phyloP scores from a whole-genome alignment of 768 basidiomycete genomes.

The Coprinopsis cinerea region DNA sequence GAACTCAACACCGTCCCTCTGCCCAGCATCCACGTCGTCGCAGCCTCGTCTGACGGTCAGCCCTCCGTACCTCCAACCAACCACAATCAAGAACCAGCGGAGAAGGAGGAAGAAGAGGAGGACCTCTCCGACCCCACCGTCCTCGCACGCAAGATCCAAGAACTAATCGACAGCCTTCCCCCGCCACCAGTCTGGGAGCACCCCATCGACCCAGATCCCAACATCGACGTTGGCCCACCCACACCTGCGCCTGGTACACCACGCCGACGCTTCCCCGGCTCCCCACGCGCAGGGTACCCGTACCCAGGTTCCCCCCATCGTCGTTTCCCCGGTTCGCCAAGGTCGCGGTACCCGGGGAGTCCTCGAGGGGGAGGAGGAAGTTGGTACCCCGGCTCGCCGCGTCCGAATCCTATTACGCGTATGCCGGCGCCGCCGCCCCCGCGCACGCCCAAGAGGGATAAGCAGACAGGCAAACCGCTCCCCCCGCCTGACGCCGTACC shows the following conservation, averaged over 20 bases:
- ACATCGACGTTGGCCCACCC: slow-evolving; percentile 5
- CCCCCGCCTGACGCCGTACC: slow-evolving; percentile 29
- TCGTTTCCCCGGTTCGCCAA: not conserved
- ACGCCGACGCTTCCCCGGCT: no score
- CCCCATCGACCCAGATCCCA: slow-evolving; percentile 6
- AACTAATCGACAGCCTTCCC: slow-evolving; percentile 42
- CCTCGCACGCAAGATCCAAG: slow-evolving; percentile 48
- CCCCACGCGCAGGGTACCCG: no score
- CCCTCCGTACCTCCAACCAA: no score
- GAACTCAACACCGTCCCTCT: not conserved
- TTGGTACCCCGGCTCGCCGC: slow-evolving; percentile 6
- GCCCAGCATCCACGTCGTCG: not conserved
- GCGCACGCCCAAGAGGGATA: slow-evolving; percentile 11
- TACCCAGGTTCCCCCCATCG: no score
- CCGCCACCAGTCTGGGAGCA: slow-evolving; percentile 12
- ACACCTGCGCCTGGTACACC: no score
- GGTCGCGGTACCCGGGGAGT: no score
- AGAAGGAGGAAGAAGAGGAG: slow-evolving; percentile 7
- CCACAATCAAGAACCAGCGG: not conserved
- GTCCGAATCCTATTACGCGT: slow-evolving; percentile 10
- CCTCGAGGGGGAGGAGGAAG: no score
- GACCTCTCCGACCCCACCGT: slow-evolving; percentile 32
- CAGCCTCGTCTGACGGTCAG: not conserved
- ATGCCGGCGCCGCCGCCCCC: slow-evolving; percentile 14
- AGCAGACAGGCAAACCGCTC: slow-evolving; percentile 18